These are phyloP conservation scores for Wickerhamomyces sydowiorum DNA, from an alignment of 805 yeast genomes.

Conservation along the genomic window DNA sequence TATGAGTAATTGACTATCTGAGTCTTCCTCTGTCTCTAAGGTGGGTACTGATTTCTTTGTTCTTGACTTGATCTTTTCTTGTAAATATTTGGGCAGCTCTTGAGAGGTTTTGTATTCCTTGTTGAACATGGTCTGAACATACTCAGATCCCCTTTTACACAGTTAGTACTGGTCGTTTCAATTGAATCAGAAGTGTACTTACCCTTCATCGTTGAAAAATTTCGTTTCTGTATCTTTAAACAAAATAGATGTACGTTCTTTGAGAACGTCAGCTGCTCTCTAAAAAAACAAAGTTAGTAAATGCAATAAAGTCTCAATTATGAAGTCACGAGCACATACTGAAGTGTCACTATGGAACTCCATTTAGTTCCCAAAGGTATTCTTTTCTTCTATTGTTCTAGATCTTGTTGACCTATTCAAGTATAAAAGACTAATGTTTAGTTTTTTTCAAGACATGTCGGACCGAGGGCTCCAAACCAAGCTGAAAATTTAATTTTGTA, in stretches of 20 bases:
- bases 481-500: neutral
- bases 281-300: slow-evolving; percentile 5
- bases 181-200: neutral
- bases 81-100: slow-evolving; percentile 24
- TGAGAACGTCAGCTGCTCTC: slow-evolving; percentile 10
- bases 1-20: slow-evolving; percentile 3
- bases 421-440: too few species aligned
- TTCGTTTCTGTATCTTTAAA: slow-evolving; percentile 4
- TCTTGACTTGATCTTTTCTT: slow-evolving; percentile 18
- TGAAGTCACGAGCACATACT: neutral
- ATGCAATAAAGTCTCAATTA: too few species aligned
- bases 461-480: neutral
- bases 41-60: neutral
- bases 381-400: neutral
- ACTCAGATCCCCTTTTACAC: too few species aligned
- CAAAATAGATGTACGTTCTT: slow-evolving; percentile 8
- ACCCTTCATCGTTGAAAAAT: slow-evolving; percentile 4
- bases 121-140: slow-evolving; percentile 22
- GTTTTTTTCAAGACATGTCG: too few species aligned
- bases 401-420: too few species aligned
- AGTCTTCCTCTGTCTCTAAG: slow-evolving; percentile 1
- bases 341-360: neutral
- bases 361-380: neutral
- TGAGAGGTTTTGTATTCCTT: slow-evolving; percentile 23
- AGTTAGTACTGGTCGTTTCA: too few species aligned